Evolutionary conservation across 2,329 filamentous ascomycete genomes (phyloP), one percentile per base, ranked within the genome.

Genomic region (Paraphaeosphaeria sporulosa): DNA sequence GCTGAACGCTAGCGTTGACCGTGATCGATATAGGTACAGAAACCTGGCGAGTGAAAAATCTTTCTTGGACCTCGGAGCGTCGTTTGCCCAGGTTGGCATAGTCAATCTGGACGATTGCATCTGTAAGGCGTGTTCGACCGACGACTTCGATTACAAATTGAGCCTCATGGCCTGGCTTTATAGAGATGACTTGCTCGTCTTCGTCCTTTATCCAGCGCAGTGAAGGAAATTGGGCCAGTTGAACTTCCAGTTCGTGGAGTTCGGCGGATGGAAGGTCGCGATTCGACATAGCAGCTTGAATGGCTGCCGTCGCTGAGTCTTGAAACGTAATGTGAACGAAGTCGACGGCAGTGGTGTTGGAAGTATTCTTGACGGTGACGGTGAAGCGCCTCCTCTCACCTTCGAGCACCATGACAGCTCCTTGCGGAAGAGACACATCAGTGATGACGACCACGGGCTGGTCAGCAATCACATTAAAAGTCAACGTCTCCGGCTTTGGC

Each of bases 351-450:
- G 90, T 93, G 0, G 83, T 75, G 21, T 61, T 67, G 0, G 93
- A 95, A 9, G 87, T 82, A 66, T 99, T 99, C 66, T 90, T 86
- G 15, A 98, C 80, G 0, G 90, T 94, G 17, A 97, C 85, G 0
- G 87, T 89, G 72, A 98, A 96, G 0, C 83, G 82, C 67, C 89
- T 89, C 23, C 86, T 86, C 77, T 99, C 94, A 46, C 95, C 95
- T 79, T 98, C 94, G 6, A 99, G 83, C 12, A 99, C 85, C 93
- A 97, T 97, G 38, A 97, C 82, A 10, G 93, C 91, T 23, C 91
- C 92, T 71, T 97, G 94, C 0, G 90, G 87, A 1, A 97, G 83
- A 13, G 90, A 92, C 3, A 90, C 90, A 8, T 89, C 89, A 71
- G 91, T 90, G 21, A 97, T 85, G 3, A 89, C 81, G 3, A 98